A percentile compares a stretch with the other conserved stretches of the same genome.
Evolutionary conservation across 208 protist species (phyloP).

Genomic region (Phytomonas sp.): DNA sequence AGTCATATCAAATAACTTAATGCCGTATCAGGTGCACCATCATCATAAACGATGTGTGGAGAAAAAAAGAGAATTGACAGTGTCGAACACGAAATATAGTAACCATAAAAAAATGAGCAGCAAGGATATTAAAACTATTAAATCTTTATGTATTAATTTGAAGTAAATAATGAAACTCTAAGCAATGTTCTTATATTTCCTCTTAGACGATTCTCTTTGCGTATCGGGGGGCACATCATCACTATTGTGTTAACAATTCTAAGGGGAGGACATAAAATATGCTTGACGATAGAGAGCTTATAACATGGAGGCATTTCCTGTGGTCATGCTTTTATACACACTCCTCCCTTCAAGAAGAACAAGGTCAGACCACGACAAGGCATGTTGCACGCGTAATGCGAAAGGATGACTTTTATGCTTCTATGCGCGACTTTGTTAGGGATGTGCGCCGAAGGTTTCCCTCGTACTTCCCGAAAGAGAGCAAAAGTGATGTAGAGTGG

Average conservation of each 20-base stretch:
- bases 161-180: not conserved
- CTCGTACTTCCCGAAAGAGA: not conserved
- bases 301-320: constrained; percentile 23
- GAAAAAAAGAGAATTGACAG: not conserved
- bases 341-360: constrained; percentile 14
- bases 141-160: not conserved
- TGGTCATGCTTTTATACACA: constrained; percentile 40
- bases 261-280: not conserved
- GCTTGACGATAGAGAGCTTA: not conserved
- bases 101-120: not conserved
- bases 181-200: not conserved
- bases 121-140: constrained; percentile 5
- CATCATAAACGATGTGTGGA: constrained; percentile 7
- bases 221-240: not conserved
- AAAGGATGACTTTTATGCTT: not conserved
- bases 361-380: not conserved
- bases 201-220: not conserved
- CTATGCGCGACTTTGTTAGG: not conserved
- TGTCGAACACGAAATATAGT: not conserved
- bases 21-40: constrained; percentile 5
- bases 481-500: not conserved
- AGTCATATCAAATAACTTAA: constrained; percentile 42
- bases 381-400: not conserved
- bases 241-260: not conserved
- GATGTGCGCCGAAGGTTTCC: not conserved